These are phyloP conservation scores for Boletus reticuloceps DNA, from an alignment of 768 basidiomycete species.

Conservation along the genomic window DNA sequence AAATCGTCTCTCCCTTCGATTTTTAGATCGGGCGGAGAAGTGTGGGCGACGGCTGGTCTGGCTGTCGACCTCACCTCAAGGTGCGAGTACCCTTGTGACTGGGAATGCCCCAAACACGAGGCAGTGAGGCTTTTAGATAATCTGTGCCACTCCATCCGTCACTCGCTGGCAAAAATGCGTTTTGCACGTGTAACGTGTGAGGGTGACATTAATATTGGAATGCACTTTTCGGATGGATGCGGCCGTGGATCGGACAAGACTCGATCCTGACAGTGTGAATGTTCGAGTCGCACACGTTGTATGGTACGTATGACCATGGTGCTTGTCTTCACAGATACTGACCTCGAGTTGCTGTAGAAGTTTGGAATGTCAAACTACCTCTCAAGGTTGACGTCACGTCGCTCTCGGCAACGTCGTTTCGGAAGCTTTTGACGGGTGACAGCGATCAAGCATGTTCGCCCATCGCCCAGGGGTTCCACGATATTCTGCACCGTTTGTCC, in stretches of 20 bases:
- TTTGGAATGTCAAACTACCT: no score
- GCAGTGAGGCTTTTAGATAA: constrained; percentile 29
- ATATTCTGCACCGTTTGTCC: no score
- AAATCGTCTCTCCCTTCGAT: background rate
- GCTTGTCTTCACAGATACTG: no score
- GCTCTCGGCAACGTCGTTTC: no score
- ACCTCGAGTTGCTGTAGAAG: no score
- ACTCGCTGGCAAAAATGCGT: constrained; percentile 16
- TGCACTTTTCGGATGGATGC: constrained; percentile 3
- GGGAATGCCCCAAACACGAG: constrained; percentile 27
- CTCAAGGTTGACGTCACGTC: no score
- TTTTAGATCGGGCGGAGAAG: background rate
- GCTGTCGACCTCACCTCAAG: constrained; percentile 6
- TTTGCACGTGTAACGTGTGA: constrained; percentile 19
- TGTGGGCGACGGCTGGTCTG: background rate
- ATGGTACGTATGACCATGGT: no score
- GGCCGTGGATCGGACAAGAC: constrained; percentile 6
- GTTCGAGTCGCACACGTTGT: no score
- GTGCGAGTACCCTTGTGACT: constrained; percentile 10
- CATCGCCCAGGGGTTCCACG: no score
- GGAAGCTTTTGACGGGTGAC: no score
- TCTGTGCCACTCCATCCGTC: constrained; percentile 17
- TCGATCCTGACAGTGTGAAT: no score
- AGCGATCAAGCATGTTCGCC: no score
- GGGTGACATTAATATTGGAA: constrained; percentile 1